Evolutionary conservation across 208 protist genomes (phyloP).

Genomic region (Porcisia deanei): DNA sequence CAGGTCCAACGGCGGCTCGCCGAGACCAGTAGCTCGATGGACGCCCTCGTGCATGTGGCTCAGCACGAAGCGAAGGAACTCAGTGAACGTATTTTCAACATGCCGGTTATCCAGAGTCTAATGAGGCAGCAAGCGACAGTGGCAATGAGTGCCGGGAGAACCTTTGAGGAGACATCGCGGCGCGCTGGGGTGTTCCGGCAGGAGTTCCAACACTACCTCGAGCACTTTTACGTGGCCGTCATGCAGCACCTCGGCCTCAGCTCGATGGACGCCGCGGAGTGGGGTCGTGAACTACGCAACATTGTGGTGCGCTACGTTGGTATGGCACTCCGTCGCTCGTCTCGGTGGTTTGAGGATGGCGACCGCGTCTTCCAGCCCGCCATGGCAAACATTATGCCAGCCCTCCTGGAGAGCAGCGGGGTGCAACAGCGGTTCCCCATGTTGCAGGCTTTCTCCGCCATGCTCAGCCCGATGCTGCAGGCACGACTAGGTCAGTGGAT

Average conservation of each 20-base stretch:
- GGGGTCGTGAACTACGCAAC: constrained; percentile 30
- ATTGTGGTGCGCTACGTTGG: constrained; percentile 31
- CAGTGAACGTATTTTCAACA: constrained; percentile 7
- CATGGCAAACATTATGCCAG: constrained; percentile 5
- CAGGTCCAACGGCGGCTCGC: constrained; percentile 18
- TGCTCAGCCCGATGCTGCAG: constrained; percentile 24
- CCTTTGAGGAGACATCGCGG: neutral
- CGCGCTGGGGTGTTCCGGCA: constrained; percentile 9
- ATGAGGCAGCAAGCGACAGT: neutral
- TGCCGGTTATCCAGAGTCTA: constrained; percentile 1
- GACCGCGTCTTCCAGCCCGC: constrained; percentile 10
- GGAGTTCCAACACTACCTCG: constrained; percentile 21
- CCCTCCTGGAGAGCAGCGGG: constrained; percentile 8
- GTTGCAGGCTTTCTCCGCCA: constrained; percentile 10
- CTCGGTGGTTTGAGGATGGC: constrained; percentile 37
- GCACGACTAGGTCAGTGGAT: constrained; percentile 12
- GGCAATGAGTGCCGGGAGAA: constrained; percentile 1
- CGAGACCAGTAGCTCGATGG: neutral
- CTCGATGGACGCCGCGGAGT: constrained; percentile 20
- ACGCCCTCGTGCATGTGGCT: constrained; percentile 9
- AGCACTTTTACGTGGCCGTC: constrained; percentile 17
- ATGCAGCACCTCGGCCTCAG: constrained; percentile 21
- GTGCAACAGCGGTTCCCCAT: constrained; percentile 8
- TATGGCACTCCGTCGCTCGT: constrained; percentile 29
- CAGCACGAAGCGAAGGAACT: constrained; percentile 13